Conservation (phyloP, 805 yeast species). For the Candida hungchunana region DNA sequence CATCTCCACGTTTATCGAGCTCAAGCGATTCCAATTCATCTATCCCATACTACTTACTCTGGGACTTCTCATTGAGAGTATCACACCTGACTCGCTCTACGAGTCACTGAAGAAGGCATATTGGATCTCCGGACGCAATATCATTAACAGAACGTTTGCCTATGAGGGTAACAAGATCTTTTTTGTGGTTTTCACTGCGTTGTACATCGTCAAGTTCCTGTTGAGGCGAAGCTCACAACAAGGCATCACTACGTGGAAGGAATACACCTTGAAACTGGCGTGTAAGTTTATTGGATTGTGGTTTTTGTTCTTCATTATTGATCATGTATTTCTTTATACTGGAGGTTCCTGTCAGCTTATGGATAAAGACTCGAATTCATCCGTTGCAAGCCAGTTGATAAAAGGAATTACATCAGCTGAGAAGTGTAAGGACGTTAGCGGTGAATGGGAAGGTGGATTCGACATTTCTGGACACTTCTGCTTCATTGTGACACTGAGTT, state of each 20-base stretch:
- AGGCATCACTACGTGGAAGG: background rate
- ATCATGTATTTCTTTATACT: conserved; percentile 11
- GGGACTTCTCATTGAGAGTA: conserved; percentile 1
- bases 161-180: conserved; percentile 12
- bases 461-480: conserved; percentile 53
- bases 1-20: conserved; percentile 2
- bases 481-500: conserved; percentile 38
- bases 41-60: conserved; percentile 7
- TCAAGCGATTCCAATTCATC: conserved; percentile 3
- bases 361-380: conserved; percentile 11
- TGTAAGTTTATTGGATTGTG: conserved; percentile 6
- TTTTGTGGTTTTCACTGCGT: conserved; percentile 1
- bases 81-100: background rate
- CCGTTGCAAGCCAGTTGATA: conserved; percentile 13
- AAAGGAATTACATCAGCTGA: conserved; percentile 28
- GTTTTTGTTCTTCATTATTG: conserved; percentile 12
- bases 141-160: conserved; percentile 13
- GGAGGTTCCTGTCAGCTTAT: conserved; percentile 15
- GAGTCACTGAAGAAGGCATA: conserved; percentile 2
- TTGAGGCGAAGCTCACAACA: background rate
- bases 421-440: conserved; percentile 29
- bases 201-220: background rate
- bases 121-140: conserved; percentile 14
- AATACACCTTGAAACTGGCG: conserved; percentile 5
- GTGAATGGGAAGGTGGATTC: conserved; percentile 46